Evolutionary conservation across 805 yeast species (phyloP).

Genomic region (Yarrowia keelungensis): DNA sequence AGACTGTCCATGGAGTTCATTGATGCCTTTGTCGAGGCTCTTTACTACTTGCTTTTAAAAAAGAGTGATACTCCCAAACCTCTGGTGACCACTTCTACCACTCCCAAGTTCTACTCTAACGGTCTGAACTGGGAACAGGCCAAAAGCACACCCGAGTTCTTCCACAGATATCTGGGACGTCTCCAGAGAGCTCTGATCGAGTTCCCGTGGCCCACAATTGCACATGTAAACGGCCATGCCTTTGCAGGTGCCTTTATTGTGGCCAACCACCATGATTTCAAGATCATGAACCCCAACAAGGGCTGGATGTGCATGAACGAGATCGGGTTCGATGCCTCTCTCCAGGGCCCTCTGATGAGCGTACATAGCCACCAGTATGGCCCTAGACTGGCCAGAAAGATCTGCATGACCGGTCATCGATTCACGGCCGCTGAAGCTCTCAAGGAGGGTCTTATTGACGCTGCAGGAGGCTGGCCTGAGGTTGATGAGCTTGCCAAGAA

Average conservation of each 20-base stretch:
- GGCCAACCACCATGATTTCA: constrained; percentile 51
- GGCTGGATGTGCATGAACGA: constrained; percentile 54
- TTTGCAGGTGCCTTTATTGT: constrained; percentile 54
- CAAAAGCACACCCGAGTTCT: constrained; percentile 48
- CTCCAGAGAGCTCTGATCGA: constrained; percentile 49
- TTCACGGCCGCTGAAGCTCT: constrained; percentile 49
- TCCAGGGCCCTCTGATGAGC: constrained; percentile 50
- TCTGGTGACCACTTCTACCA: constrained; percentile 49
- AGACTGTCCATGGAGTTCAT: constrained; percentile 49
- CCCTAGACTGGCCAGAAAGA: constrained; percentile 45
- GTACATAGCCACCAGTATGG: constrained; percentile 49
- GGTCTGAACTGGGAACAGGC: constrained; percentile 52
- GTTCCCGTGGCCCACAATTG: constrained; percentile 54
- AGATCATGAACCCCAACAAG: constrained; percentile 51
- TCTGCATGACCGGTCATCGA: constrained; percentile 50
- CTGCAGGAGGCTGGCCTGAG: constrained; percentile 46
- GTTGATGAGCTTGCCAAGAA: constrained; percentile 19
- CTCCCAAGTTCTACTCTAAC: constrained; percentile 52
- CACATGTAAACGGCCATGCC: constrained; percentile 53
- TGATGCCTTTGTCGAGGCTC: constrained; percentile 49
- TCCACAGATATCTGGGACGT: constrained; percentile 48
- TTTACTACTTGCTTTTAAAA: constrained; percentile 44
- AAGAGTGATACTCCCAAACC: constrained; percentile 48
- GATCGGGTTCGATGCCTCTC: constrained; percentile 51
- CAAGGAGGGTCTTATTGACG: constrained; percentile 48